These are phyloP conservation scores for Rhizopogon vesiculosus DNA, from an alignment of 768 basidiomycete species.

Conservation along the genomic window DNA sequence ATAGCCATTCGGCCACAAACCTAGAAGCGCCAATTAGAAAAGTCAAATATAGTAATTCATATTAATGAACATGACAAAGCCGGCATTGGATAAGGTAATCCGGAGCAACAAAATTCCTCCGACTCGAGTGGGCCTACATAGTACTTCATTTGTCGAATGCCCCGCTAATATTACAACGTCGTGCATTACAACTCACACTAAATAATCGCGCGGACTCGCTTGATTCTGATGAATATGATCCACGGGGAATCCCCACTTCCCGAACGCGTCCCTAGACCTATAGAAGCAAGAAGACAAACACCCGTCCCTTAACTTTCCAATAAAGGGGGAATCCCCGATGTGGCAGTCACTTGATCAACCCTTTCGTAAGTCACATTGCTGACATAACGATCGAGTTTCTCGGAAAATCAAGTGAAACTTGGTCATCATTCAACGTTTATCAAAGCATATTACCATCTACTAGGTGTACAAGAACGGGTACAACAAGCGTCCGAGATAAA, in stretches of 20 bases:
- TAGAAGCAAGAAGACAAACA: too few species aligned
- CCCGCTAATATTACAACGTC: too few species aligned
- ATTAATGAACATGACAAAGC: background rate
- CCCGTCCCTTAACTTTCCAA: too few species aligned
- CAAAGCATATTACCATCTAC: background rate
- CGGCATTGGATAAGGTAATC: too few species aligned
- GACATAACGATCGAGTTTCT: conserved; percentile 1
- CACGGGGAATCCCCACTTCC: too few species aligned
- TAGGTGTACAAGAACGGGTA: conserved; percentile 1
- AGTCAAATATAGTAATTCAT: background rate
- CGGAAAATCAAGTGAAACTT: background rate
- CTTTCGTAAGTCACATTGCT: background rate
- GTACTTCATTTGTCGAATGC: too few species aligned
- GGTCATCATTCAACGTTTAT: background rate
- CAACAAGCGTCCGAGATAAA: conserved; percentile 3
- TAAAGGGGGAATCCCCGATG: background rate
- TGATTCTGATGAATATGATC: too few species aligned
- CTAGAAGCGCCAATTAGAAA: too few species aligned
- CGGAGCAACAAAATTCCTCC: background rate
- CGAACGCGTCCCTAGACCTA: too few species aligned
- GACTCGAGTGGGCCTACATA: background rate
- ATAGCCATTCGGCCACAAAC: background rate
- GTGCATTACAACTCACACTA: too few species aligned
- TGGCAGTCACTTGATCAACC: too few species aligned
- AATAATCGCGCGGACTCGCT: too few species aligned